Percentiles rank a stretch among this genome's conserved stretches.
phyloP scores from a whole-genome alignment of 208 protist genomes.

The Leishmania lainsoni region DNA sequence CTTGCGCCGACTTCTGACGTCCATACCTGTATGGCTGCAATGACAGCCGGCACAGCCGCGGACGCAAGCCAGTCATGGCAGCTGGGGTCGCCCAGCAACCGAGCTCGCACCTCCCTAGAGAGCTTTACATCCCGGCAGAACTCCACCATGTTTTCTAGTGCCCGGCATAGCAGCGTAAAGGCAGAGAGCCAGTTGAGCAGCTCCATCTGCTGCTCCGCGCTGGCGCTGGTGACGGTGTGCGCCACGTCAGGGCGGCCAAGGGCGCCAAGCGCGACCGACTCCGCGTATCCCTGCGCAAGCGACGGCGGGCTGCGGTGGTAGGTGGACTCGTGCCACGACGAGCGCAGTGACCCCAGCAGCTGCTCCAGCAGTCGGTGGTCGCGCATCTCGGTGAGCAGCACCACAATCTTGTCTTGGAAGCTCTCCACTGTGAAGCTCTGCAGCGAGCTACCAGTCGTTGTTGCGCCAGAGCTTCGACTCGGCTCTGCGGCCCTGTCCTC shows the following conservation, averaged over 20 bases:
- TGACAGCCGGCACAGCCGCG: slow-evolving; percentile 66
- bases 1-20: slow-evolving; percentile 18
- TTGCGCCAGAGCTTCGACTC: background rate
- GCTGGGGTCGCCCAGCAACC: slow-evolving; percentile 25
- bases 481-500: slow-evolving; percentile 8
- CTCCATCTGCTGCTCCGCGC: slow-evolving; percentile 49
- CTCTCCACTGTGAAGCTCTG: slow-evolving; percentile 66
- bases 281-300: slow-evolving; percentile 30
- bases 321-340: slow-evolving; percentile 36
- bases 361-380: slow-evolving; percentile 54
- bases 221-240: slow-evolving; percentile 36
- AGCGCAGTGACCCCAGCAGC: slow-evolving; percentile 52
- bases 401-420: slow-evolving; percentile 46
- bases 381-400: slow-evolving; percentile 39
- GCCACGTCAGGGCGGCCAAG: slow-evolving; percentile 38
- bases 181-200: slow-evolving; percentile 64
- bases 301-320: slow-evolving; percentile 38
- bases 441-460: slow-evolving; percentile 53
- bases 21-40: slow-evolving; percentile 62
- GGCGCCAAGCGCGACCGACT: slow-evolving; percentile 37
- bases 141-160: slow-evolving; percentile 76
- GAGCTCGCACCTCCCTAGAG: slow-evolving; percentile 47
- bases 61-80: slow-evolving; percentile 57
- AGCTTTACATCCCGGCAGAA: slow-evolving; percentile 51
- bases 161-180: slow-evolving; percentile 66